phyloP scores from a whole-genome alignment of 331 rosid species.

The Saraca asoca region DNA sequence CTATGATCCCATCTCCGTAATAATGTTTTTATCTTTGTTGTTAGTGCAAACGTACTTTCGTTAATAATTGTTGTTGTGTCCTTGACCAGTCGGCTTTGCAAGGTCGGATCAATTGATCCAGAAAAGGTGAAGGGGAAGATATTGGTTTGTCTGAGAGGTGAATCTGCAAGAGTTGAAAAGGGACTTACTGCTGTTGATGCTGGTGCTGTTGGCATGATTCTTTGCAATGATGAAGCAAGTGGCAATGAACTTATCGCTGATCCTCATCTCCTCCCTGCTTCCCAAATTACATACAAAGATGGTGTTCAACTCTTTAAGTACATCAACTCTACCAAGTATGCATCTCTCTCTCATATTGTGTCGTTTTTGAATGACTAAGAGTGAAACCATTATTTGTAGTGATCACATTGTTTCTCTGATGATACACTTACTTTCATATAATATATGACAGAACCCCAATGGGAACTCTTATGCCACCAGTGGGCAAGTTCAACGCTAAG shows the following conservation, averaged over 20 bases:
- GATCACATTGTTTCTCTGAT: no score
- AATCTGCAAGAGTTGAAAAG: slow-evolving; percentile 47
- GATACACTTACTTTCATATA: no score
- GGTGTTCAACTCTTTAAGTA: slow-evolving; percentile 54
- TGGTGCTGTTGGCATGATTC: slow-evolving; percentile 81
- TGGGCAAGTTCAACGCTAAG: slow-evolving; percentile 32
- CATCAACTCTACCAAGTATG: slow-evolving; percentile 57
- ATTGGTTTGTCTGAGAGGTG: slow-evolving; percentile 66
- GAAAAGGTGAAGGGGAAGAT: slow-evolving; percentile 56
- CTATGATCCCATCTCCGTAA: not conserved
- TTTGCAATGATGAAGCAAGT: slow-evolving; percentile 47
- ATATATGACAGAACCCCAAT: slow-evolving; percentile 48
- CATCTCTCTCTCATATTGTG: slow-evolving; percentile 2
- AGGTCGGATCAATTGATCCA: slow-evolving; percentile 49
- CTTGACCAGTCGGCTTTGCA: slow-evolving; percentile 47
- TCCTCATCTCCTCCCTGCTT: slow-evolving; percentile 61
- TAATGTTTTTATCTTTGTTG: not conserved
- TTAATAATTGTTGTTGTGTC: not conserved
- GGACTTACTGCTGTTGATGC: slow-evolving; percentile 53
- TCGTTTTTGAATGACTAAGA: no score
- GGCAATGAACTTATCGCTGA: slow-evolving; percentile 56
- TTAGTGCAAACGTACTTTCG: no score
- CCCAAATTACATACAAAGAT: slow-evolving; percentile 53
- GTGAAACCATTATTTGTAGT: not conserved
- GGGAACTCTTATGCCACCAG: slow-evolving; percentile 53